Conservation (phyloP, 2,329 filamentous ascomycete genomes). For the Aspergillus ibericus region DNA sequence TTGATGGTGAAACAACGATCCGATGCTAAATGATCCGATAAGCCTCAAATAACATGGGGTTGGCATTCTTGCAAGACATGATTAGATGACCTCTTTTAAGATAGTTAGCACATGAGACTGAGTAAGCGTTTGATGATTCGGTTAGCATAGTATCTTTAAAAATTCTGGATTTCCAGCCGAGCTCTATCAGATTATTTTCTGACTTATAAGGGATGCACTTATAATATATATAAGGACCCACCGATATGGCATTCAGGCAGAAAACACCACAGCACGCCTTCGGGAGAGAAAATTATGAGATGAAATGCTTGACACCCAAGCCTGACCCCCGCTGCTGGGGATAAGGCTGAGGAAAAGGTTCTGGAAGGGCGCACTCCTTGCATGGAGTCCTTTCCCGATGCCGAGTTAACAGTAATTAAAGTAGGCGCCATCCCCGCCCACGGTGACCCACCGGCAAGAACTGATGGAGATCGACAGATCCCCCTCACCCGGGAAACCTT, state of each 20-base stretch:
- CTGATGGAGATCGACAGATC: constrained; percentile 15
- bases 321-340: background rate
- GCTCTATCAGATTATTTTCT: background rate
- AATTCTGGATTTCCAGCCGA: background rate
- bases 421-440: constrained; percentile 24
- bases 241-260: background rate
- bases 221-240: background rate
- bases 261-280: background rate
- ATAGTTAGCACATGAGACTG: too few species aligned
- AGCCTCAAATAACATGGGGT: background rate
- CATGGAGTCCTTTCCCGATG: constrained; percentile 8
- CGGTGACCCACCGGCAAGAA: constrained; percentile 18
- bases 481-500: constrained; percentile 8
- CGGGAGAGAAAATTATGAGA: background rate
- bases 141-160: too few species aligned
- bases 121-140: too few species aligned
- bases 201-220: background rate
- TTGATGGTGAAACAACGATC: background rate
- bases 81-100: too few species aligned
- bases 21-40: background rate
- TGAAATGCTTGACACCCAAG: background rate
- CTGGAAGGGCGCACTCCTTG: constrained; percentile 14
- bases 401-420: constrained; percentile 22
- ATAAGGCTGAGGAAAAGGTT: background rate
- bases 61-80: background rate